Conservation (phyloP, 352 stramenopile species). For the Globisporangium middletonii region DNA sequence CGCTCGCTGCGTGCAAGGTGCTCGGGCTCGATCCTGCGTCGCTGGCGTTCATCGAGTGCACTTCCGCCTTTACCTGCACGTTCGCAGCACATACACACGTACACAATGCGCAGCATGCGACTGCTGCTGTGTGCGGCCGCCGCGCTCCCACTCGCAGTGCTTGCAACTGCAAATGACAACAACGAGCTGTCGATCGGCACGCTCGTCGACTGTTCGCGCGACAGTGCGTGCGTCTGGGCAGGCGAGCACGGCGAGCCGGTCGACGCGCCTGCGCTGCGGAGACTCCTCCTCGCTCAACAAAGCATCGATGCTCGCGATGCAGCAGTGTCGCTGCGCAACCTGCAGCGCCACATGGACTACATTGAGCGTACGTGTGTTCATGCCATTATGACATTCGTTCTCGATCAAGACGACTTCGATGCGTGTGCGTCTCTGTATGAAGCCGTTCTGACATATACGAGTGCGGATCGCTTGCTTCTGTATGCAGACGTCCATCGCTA, state of each 20-base stretch:
- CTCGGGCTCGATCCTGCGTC: too few species aligned
- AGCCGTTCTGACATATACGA: neutral
- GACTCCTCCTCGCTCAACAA: conserved; percentile 40
- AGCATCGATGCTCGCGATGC: conserved; percentile 19
- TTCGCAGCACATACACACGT: too few species aligned
- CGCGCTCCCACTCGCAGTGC: conserved; percentile 13
- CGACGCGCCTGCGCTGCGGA: conserved; percentile 28
- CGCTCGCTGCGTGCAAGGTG: too few species aligned
- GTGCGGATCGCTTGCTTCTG: neutral
- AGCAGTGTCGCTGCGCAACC: conserved; percentile 32
- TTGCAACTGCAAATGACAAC: conserved; percentile 1
- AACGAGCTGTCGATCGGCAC: conserved; percentile 32
- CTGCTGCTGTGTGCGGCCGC: neutral
- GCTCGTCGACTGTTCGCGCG: conserved; percentile 38
- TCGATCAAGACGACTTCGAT: neutral
- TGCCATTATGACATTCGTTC: neutral
- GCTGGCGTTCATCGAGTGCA: too few species aligned
- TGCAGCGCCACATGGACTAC: conserved; percentile 74
- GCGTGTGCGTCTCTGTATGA: too few species aligned
- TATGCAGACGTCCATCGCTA: conserved; percentile 53
- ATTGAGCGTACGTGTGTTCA: conserved; percentile 42
- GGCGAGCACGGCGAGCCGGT: conserved; percentile 38
- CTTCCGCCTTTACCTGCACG: too few species aligned
- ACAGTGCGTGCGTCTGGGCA: conserved; percentile 47
- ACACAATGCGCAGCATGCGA: conserved; percentile 1